Conservation (phyloP, 805 yeast species). For the Candida boleticola region DNA sequence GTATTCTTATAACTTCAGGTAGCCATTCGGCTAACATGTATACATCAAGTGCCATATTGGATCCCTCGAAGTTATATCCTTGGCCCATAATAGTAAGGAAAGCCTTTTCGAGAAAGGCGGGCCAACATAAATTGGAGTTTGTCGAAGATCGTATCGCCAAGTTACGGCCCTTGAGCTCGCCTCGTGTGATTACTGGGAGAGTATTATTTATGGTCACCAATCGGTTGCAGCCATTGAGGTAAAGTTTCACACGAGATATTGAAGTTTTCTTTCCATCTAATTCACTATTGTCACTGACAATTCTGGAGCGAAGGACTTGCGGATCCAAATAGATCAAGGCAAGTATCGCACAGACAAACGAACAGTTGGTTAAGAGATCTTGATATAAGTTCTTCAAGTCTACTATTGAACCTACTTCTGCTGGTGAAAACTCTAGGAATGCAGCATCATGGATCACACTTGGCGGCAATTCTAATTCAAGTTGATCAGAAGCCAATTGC, state of each 20-base stretch:
- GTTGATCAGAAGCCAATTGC: slow-evolving; percentile 1
- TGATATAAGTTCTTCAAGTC: slow-evolving; percentile 42
- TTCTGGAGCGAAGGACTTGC: slow-evolving; percentile 20
- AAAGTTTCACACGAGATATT: slow-evolving; percentile 32
- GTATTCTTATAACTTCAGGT: slow-evolving; percentile 53
- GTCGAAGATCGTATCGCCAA: slow-evolving; percentile 37
- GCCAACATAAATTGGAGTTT: slow-evolving; percentile 48
- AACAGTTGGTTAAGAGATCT: slow-evolving; percentile 62
- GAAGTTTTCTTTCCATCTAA: slow-evolving; percentile 33
- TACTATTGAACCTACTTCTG: slow-evolving; percentile 14
- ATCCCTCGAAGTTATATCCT: slow-evolving; percentile 67
- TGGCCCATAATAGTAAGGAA: slow-evolving; percentile 56
- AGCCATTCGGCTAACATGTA: slow-evolving; percentile 67
- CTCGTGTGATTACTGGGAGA: slow-evolving; percentile 35
- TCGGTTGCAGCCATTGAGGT: slow-evolving; percentile 54
- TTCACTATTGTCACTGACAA: too few species aligned
- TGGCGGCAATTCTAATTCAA: slow-evolving; percentile 12
- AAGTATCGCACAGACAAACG: slow-evolving; percentile 68
- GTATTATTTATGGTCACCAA: slow-evolving; percentile 45
- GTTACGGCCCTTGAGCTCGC: slow-evolving; percentile 12
- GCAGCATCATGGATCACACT: slow-evolving; percentile 7
- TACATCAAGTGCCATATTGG: slow-evolving; percentile 72
- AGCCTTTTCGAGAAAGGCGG: slow-evolving; percentile 77
- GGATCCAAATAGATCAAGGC: slow-evolving; percentile 37
- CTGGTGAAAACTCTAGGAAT: not conserved